Conservation (phyloP, 306 rosid genomes). For the Carpinus viminea region DNA sequence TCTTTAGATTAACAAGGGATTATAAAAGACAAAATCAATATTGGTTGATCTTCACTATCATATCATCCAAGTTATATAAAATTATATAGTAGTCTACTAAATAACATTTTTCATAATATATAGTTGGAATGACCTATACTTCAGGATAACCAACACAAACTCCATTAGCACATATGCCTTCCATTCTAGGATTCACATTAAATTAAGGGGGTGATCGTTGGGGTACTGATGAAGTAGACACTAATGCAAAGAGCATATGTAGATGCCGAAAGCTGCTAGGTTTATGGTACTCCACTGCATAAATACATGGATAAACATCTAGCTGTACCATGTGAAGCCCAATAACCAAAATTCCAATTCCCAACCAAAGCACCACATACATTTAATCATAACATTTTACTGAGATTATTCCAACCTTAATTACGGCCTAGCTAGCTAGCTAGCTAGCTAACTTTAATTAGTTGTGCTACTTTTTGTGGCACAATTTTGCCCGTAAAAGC, state of each 20-base stretch:
- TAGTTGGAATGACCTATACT: neutral
- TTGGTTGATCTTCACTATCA: too few species aligned
- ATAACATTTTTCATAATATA: too few species aligned
- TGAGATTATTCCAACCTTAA: too few species aligned
- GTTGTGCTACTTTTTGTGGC: too few species aligned
- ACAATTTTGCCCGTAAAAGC: too few species aligned
- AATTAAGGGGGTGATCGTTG: neutral
- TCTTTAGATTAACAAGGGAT: too few species aligned
- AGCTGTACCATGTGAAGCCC: constrained; percentile 31
- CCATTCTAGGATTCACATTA: constrained; percentile 3
- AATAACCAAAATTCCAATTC: constrained; percentile 4
- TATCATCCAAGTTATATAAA: too few species aligned
- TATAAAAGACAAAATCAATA: too few species aligned
- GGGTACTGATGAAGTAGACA: neutral
- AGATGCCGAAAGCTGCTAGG: constrained; percentile 1
- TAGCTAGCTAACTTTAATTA: too few species aligned
- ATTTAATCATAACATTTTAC: too few species aligned
- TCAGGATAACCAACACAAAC: neutral
- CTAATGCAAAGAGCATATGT: neutral
- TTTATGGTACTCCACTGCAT: neutral
- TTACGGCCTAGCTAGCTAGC: too few species aligned
- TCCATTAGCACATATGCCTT: neutral
- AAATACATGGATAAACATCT: neutral
- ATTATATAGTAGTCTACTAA: too few species aligned
- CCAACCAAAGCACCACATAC: neutral